phyloP scores from a whole-genome alignment of 1,284 basidiomycete genomes.

The Sanghuangporus baumii region DNA sequence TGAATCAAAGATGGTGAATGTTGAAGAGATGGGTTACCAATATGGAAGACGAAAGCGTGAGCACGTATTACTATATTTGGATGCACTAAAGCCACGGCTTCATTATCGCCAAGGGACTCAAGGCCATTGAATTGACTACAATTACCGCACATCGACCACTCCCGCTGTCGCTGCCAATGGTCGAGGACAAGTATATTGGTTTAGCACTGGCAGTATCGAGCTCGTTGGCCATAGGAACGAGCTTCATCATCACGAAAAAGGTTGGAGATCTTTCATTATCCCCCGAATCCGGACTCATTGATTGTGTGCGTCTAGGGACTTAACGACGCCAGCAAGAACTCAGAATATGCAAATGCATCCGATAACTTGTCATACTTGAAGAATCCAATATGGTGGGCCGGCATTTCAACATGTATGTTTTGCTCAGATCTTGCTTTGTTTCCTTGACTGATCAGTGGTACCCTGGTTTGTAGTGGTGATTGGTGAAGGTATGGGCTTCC shows the following conservation, averaged over 20 bases:
- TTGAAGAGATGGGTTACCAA: too few species aligned
- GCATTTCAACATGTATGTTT: constrained; percentile 85
- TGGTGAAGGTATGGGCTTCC: constrained; percentile 67
- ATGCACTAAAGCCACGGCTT: not conserved
- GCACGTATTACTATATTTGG: not conserved
- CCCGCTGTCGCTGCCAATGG: constrained; percentile 38
- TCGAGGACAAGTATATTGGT: constrained; percentile 91
- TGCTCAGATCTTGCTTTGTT: constrained; percentile 7
- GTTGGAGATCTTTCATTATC: constrained; percentile 34
- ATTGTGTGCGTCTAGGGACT: constrained; percentile 52
- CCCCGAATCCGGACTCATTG: not conserved
- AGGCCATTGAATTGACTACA: not conserved
- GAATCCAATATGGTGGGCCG: constrained; percentile 98
- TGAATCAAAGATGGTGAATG: too few species aligned
- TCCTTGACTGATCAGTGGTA: constrained; percentile 18
- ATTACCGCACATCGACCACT: not conserved
- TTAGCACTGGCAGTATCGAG: constrained; percentile 79
- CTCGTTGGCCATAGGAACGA: constrained; percentile 84
- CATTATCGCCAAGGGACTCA: not conserved
- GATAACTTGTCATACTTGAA: constrained; percentile 83
- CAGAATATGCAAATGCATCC: constrained; percentile 54
- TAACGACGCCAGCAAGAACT: constrained; percentile 66
- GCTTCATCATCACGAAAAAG: constrained; percentile 97
- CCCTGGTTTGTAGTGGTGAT: constrained; percentile 60
- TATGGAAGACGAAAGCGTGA: not conserved